These are phyloP conservation scores for Sporothrix dimorphospora DNA, from an alignment of 2,329 filamentous ascomycete genomes.

Conservation along the genomic window DNA sequence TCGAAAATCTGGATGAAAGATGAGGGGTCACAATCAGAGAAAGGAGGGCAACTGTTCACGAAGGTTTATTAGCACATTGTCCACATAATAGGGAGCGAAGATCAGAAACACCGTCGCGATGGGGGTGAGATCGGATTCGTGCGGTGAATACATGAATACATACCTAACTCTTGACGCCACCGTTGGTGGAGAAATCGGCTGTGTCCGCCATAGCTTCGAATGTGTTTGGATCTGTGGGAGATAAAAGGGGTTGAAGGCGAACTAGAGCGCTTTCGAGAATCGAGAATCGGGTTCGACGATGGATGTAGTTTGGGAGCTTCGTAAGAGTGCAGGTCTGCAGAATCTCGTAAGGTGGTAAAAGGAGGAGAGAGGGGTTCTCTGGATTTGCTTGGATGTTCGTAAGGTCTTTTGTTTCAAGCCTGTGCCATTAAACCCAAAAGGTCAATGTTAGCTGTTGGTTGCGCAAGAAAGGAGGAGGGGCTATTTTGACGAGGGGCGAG, in stretches of 20 bases:
- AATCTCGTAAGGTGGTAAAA: not conserved
- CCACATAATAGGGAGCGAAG: not conserved
- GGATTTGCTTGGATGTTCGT: slow-evolving; percentile 22
- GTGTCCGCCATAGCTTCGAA: slow-evolving; percentile 49
- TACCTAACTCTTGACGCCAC: slow-evolving; percentile 57
- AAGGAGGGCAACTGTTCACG: not conserved
- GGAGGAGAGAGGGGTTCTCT: slow-evolving; percentile 17
- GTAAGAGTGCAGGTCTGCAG: not conserved
- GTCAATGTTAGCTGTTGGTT: slow-evolving; percentile 25
- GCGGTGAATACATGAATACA: slow-evolving; percentile 39
- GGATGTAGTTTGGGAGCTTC: slow-evolving; percentile 15
- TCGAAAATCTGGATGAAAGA: not conserved
- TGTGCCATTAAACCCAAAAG: slow-evolving; percentile 26
- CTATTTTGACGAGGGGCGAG: not conserved
- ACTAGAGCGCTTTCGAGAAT: not conserved
- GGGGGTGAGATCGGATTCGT: not conserved
- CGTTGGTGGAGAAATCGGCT: slow-evolving; percentile 49
- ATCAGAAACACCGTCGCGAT: not conserved
- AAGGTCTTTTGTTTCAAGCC: slow-evolving; percentile 28
- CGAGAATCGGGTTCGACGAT: not conserved
- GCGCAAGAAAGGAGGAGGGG: slow-evolving; percentile 5
- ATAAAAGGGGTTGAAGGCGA: not conserved
- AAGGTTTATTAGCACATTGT: not conserved
- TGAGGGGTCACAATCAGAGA: too few relatives aligned
- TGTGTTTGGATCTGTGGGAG: slow-evolving; percentile 7